Percentiles rank a stretch among this genome's conserved stretches.
phyloP scores from a whole-genome alignment of 2,329 filamentous ascomycete species.

The Didymella lethalis region DNA sequence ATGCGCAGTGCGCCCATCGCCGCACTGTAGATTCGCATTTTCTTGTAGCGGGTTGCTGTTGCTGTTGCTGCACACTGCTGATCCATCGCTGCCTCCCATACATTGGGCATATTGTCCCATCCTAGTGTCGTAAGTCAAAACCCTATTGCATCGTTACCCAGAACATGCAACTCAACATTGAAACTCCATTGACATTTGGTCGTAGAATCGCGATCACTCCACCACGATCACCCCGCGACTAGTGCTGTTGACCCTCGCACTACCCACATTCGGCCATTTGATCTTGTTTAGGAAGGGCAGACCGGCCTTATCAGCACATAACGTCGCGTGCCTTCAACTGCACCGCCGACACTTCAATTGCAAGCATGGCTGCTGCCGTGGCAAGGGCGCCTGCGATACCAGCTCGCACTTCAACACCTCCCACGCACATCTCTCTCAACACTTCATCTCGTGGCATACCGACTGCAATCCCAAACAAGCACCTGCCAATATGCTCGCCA shows the following conservation, averaged over 20 bases:
- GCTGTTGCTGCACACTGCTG: slow-evolving; percentile 22
- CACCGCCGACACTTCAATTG: slow-evolving; percentile 23
- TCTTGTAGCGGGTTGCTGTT: slow-evolving; percentile 25
- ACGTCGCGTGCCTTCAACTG: slow-evolving; percentile 42
- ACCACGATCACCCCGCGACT: slow-evolving; percentile 22
- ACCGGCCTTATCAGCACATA: slow-evolving; percentile 19
- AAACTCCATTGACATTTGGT: slow-evolving; percentile 23
- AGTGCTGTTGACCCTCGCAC: slow-evolving; percentile 17
- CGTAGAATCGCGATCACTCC: slow-evolving; percentile 10
- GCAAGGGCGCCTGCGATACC: slow-evolving; percentile 50
- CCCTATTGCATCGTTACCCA: slow-evolving; percentile 9
- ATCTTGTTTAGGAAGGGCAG: slow-evolving; percentile 18
- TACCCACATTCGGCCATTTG: slow-evolving; percentile 18
- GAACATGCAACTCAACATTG: slow-evolving; percentile 20
- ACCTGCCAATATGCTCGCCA: slow-evolving; percentile 87
- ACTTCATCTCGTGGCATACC: slow-evolving; percentile 64
- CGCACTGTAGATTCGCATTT: slow-evolving; percentile 39
- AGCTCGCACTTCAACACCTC: slow-evolving; percentile 54
- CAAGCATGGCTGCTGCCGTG: slow-evolving; percentile 55
- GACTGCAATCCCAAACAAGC: slow-evolving; percentile 80
- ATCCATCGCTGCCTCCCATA: slow-evolving; percentile 26
- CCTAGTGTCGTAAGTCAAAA: slow-evolving; percentile 8
- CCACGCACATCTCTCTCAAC: slow-evolving; percentile 66
- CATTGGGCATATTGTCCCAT: not conserved
- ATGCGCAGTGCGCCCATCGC: slow-evolving; percentile 28